phyloP scores from a whole-genome alignment of 192 early-diverging fungal genomes.

The Coemansia sp. region DNA sequence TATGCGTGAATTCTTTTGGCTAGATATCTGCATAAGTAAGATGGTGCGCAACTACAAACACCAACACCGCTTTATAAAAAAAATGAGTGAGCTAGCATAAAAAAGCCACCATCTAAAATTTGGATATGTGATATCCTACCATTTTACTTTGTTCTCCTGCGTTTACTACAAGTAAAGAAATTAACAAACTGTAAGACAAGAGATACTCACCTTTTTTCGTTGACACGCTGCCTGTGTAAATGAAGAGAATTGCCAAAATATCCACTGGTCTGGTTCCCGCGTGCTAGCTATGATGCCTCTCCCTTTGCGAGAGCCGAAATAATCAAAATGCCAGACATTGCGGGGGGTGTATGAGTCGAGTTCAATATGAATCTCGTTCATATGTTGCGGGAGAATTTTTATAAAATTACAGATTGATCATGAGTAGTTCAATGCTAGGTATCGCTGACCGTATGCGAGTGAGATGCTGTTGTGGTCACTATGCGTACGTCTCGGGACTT shows the following conservation, averaged over 20 bases:
- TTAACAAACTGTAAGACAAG: not conserved
- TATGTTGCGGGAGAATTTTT: not conserved
- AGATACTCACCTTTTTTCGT: not conserved
- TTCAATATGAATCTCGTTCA: not conserved
- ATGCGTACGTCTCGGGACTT: not conserved
- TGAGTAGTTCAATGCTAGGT: not conserved
- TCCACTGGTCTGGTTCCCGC: not conserved
- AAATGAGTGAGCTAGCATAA: not conserved
- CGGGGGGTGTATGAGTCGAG: not conserved
- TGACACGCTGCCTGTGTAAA: too few species aligned
- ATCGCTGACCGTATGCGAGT: not conserved
- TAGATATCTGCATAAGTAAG: conserved; percentile 31
- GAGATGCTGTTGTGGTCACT: not conserved
- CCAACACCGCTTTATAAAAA: not conserved
- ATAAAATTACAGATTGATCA: not conserved
- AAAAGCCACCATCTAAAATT: not conserved
- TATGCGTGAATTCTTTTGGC: conserved; percentile 17
- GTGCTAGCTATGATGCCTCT: not conserved
- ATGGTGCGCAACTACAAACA: conserved; percentile 27
- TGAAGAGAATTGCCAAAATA: not conserved
- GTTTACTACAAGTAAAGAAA: not conserved
- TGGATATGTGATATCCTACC: not conserved
- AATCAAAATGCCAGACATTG: not conserved
- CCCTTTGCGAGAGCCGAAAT: not conserved
- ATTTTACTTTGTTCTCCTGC: not conserved